These are phyloP conservation scores for Aspergillus sp. DNA, from an alignment of 2,329 filamentous ascomycete species.

Conservation along the genomic window DNA sequence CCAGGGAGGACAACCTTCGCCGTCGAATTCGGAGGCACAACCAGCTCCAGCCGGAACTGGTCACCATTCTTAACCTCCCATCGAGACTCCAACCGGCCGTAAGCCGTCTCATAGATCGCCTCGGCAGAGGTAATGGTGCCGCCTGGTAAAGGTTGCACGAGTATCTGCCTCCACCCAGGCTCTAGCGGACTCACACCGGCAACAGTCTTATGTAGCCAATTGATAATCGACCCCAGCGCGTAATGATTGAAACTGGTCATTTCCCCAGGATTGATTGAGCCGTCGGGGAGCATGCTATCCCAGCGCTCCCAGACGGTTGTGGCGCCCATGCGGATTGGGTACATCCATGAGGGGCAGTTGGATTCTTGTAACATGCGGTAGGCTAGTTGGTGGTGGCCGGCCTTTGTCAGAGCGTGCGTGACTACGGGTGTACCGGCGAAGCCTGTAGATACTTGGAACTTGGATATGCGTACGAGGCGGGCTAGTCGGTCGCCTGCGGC, in stretches of 20 bases:
- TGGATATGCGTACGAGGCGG: constrained; percentile 24
- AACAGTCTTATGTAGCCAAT: constrained; percentile 38
- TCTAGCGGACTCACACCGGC: constrained; percentile 25
- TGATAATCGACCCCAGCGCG: constrained; percentile 39
- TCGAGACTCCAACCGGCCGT: constrained; percentile 26
- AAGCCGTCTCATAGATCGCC: constrained; percentile 30
- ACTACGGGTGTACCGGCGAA: constrained; percentile 37
- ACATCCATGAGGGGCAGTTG: constrained; percentile 39
- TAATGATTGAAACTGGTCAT: constrained; percentile 49
- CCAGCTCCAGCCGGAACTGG: constrained; percentile 14
- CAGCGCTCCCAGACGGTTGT: constrained; percentile 49
- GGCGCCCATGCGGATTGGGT: constrained; percentile 41
- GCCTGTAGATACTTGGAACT: constrained; percentile 36
- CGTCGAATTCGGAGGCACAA: constrained; percentile 23
- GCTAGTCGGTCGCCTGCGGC: constrained; percentile 9
- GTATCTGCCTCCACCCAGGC: constrained; percentile 33
- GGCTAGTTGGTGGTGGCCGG: constrained; percentile 23
- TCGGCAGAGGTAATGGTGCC: constrained; percentile 32
- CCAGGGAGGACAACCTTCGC: constrained; percentile 20
- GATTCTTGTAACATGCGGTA: constrained; percentile 45
- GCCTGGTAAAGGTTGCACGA: constrained; percentile 31
- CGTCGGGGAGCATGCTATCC: constrained; percentile 42
- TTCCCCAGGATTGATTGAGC: constrained; percentile 38
- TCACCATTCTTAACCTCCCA: constrained; percentile 18
- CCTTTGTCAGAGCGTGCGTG: constrained; percentile 26